Evolutionary conservation across 73 alveolate genomes (phyloP), one percentile per base, ranked within the genome.

Genomic region (Paramecium bursaria): DNA sequence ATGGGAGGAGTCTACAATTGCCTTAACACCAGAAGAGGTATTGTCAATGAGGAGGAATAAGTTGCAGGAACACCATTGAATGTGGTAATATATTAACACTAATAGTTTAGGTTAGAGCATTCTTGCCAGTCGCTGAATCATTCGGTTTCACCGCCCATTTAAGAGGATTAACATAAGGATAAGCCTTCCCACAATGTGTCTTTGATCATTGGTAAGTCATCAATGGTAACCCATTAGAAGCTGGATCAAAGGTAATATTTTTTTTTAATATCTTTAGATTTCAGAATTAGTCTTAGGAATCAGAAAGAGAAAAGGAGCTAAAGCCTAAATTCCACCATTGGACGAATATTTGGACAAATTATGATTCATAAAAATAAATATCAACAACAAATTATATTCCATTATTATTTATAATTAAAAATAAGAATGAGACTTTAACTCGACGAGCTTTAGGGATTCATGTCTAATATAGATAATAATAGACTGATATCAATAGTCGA

Each of bases 141-240:
- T 97, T 97, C 95, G 99, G 99, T 31, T 97, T 97, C 97, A 95
- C 99, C 61, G 98, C 96, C 22, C 98, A 96, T 79, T 87, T 97
- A 91, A 90, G 99, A 85, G 91, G 96, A 55, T 87, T 91, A 75
- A 97, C 99, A 54, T 94, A 98, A 60, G 99, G 99, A 52, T 92
- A 97, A 94, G 99, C 99, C 82, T 97, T 97, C 98, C 99, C 99
- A 7, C 98, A 97, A 88, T 97, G 99, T 86, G 97, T 94, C 85
- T 96, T 97, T 92, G 98, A 93, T 73, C 99, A 97, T 88, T 97
- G 99, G 99, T 99, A 86, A 67, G 52, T 46, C 82, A 46, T 91
- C 46, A 86, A 25, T 17, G 96, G 96, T 10, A 22, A 61, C 53
- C 88, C 88, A 21, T 53, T 77, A 11, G 97, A 95, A 80, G 95